A percentile compares a stretch with the other conserved stretches of the same genome.
Evolutionary conservation across 2,329 filamentous ascomycete species (phyloP).

Genomic region (Sporothrix sp.): DNA sequence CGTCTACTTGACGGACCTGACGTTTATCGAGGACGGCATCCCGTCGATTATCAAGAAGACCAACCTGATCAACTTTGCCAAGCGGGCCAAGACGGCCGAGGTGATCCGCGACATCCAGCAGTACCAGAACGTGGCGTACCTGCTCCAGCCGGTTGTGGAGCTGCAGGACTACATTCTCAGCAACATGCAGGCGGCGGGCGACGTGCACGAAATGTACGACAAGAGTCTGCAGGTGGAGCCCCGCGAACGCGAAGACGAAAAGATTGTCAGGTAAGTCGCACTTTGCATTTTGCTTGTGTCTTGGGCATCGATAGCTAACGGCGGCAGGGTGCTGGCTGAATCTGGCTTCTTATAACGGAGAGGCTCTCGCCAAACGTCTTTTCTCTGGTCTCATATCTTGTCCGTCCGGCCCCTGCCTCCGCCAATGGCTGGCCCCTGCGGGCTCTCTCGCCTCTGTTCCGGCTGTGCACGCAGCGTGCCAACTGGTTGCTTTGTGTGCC

Average conservation of each 20-base stretch:
- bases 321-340: conserved; percentile 25
- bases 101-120: conserved; percentile 98
- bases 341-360: conserved; percentile 26
- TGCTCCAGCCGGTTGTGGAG: conserved; percentile 78
- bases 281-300: background rate
- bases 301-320: conserved; percentile 8
- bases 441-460: background rate
- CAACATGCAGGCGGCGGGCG: conserved; percentile 90
- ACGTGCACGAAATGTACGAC: conserved; percentile 99
- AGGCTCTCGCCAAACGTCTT: background rate
- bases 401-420: no score
- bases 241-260: conserved; percentile 93
- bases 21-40: conserved; percentile 95
- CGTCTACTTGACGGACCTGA: conserved; percentile 92
- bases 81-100: conserved; percentile 94
- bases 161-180: conserved; percentile 93
- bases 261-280: conserved; percentile 82
- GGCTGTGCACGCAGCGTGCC: no score
- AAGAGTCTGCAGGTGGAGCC: conserved; percentile 90
- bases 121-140: conserved; percentile 96
- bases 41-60: conserved; percentile 94
- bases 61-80: conserved; percentile 95
- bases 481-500: background rate
- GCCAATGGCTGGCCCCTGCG: background rate
- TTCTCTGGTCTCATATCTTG: no score